These are phyloP conservation scores for Lyophyllum atratum DNA, from an alignment of 768 basidiomycete genomes.

Conservation along the genomic window DNA sequence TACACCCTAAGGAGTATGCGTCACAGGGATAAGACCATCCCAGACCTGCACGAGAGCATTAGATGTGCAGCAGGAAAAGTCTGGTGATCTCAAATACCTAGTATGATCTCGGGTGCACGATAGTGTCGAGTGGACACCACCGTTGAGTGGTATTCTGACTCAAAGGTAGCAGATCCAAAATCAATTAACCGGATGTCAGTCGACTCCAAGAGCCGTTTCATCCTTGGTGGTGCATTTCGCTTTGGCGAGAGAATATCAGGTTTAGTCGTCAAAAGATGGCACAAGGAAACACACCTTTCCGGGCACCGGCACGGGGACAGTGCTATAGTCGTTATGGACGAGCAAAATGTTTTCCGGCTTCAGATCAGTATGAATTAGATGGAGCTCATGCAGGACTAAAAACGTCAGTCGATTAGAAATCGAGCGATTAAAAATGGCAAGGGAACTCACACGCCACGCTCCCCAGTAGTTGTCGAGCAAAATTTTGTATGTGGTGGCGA, in stretches of 20 bases:
- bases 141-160: constrained; percentile 96
- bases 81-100: constrained; percentile 58
- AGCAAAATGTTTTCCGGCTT: constrained; percentile 99
- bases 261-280: constrained; percentile 14
- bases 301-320: constrained; percentile 57
- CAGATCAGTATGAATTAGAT: constrained; percentile 95
- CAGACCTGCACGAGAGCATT: constrained; percentile 58
- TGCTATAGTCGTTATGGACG: constrained; percentile 78
- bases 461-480: constrained; percentile 87
- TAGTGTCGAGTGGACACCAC: constrained; percentile 99
- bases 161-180: constrained; percentile 98
- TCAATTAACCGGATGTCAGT: constrained; percentile 97
- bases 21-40: constrained; percentile 99
- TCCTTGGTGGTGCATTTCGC: constrained; percentile 67
- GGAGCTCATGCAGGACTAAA: constrained; percentile 86
- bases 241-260: constrained; percentile 24
- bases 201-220: constrained; percentile 78
- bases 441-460: constrained; percentile 87
- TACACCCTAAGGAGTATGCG: constrained; percentile 97
- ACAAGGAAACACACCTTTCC: constrained; percentile 55
- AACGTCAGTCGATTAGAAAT: constrained; percentile 6
- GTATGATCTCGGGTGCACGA: constrained; percentile 97
- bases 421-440: constrained; percentile 1
- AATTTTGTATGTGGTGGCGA: constrained; percentile 93
- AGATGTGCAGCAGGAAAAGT: not conserved